A percentile compares a stretch with the other conserved stretches of the same genome.
These are phyloP conservation scores for Termitomyces sp. DNA, from an alignment of 768 basidiomycete species.

Conservation along the genomic window DNA sequence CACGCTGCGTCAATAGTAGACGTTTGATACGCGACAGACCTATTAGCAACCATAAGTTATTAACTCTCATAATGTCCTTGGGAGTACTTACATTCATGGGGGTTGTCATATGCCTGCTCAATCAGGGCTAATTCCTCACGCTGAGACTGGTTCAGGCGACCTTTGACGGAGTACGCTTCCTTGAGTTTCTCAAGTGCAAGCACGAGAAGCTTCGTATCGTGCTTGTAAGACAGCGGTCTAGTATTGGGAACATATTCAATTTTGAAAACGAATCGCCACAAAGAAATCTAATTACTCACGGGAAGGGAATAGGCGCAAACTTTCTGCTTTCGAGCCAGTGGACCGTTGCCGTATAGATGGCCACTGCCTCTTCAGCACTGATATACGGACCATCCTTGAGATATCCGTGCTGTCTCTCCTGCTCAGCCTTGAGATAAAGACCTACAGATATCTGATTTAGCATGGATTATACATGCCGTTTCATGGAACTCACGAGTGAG, in stretches of 20 bases:
- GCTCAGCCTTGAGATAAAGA: slow-evolving; percentile 96
- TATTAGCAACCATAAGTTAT: slow-evolving; percentile 14
- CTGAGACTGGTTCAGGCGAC: slow-evolving; percentile 95
- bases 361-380: slow-evolving; percentile 97
- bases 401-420: slow-evolving; percentile 97
- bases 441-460: slow-evolving; percentile 31
- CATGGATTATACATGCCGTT: neutral
- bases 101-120: slow-evolving; percentile 99
- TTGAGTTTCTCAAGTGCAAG: slow-evolving; percentile 97
- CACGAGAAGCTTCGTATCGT: slow-evolving; percentile 96
- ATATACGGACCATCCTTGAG: slow-evolving; percentile 99
- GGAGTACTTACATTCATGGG: slow-evolving; percentile 77
- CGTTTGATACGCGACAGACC: slow-evolving; percentile 97
- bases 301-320: slow-evolving; percentile 98
- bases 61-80: neutral
- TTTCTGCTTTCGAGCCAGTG: slow-evolving; percentile 99
- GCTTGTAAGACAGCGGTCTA: slow-evolving; percentile 95
- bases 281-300: slow-evolving; percentile 39
- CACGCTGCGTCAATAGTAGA: slow-evolving; percentile 90
- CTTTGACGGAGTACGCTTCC: slow-evolving; percentile 98
- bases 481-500: slow-evolving; percentile 66
- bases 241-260: neutral
- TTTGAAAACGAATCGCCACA: neutral
- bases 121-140: slow-evolving; percentile 97
- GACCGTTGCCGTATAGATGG: slow-evolving; percentile 97